Base-by-base conservation (phyloP, 331 rosid species). In the Saraca asoca region DNA sequence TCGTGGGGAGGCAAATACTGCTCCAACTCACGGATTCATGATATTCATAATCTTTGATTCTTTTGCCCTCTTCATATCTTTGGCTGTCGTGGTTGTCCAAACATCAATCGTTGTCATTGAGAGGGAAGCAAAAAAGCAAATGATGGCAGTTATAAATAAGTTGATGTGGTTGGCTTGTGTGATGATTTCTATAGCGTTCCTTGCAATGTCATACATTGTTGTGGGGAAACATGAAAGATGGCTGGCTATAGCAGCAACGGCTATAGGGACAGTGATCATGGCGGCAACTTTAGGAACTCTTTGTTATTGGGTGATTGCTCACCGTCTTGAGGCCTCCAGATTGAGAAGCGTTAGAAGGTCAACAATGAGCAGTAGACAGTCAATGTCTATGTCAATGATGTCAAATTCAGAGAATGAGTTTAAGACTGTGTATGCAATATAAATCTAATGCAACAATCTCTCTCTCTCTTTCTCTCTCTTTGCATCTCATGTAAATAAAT, bases 51-150 rank as follows among this genome's bases (percentile, higher is more conserved):
- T 83, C 81, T 89, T 87, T 15, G 95, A 87, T 74, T 78, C 96
- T 4, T 64, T 75, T 12, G 95, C 96, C 41, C 82, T 89, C 72
- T 89, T 89, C 86, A 81, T 89, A 75, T 89, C 91, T 2, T 58
- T 89, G 74, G 96, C 95, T 55, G 96, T 89, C 15, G 96, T 89
- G 81, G 67, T 89, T 57, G 91, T 89, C 71, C 96, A 89, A 72
- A 89, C 95, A 42, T 89, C 96, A 2, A 20, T 89, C 50, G 91
- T 89, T 46, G 89, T 87, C 12, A 61, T 81, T 59, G 85, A 89
- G 74, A 87, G 87, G 66, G 75, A 71, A 58, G 81, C 87, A 11
- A 89, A 89, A 60, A 88, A 80, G 74, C 80, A 79, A 33, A 60
- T 87, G 87, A 87, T 81, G 69, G 80, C 96, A 4, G 62, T 85